These are phyloP conservation scores for Anthracocystis walkeri DNA, from an alignment of 1,284 basidiomycete species.

Conservation along the genomic window DNA sequence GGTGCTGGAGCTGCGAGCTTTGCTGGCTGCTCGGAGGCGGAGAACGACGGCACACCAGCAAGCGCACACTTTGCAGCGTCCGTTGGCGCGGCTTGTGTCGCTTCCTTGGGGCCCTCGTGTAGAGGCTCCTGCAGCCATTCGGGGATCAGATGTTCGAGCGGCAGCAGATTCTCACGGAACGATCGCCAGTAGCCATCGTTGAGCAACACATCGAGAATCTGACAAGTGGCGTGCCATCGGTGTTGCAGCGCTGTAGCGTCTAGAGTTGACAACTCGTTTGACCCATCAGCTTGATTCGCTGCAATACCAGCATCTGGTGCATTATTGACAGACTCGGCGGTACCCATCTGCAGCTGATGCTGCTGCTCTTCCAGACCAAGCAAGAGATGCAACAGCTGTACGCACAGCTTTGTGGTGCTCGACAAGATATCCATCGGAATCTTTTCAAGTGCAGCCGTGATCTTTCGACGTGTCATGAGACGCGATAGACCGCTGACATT, in stretches of 20 bases:
- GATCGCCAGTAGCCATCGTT: slow-evolving; percentile 50
- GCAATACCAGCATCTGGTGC: neutral
- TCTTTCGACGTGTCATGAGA: slow-evolving; percentile 41
- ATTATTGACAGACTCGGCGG: neutral
- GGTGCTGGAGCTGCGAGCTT: neutral
- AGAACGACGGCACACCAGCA: neutral
- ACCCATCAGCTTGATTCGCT: neutral
- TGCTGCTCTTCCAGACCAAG: slow-evolving; percentile 33
- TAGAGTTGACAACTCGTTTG: neutral
- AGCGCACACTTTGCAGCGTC: neutral
- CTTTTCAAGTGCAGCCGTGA: slow-evolving; percentile 34
- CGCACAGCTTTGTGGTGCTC: slow-evolving; percentile 33
- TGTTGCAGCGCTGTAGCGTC: slow-evolving; percentile 22
- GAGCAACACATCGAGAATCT: slow-evolving; percentile 43
- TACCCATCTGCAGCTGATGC: slow-evolving; percentile 16
- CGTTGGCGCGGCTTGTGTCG: neutral
- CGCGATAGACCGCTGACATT: slow-evolving; percentile 33
- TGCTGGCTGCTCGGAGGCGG: neutral
- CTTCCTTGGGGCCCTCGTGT: slow-evolving; percentile 8
- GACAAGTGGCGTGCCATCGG: slow-evolving; percentile 37
- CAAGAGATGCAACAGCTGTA: slow-evolving; percentile 27
- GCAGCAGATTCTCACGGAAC: slow-evolving; percentile 35
- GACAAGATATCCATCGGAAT: slow-evolving; percentile 29
- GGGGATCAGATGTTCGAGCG: slow-evolving; percentile 35
- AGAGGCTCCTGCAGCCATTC: slow-evolving; percentile 34